Conservation (phyloP, 352 stramenopile genomes). For the Pythium phragmiticola region DNA sequence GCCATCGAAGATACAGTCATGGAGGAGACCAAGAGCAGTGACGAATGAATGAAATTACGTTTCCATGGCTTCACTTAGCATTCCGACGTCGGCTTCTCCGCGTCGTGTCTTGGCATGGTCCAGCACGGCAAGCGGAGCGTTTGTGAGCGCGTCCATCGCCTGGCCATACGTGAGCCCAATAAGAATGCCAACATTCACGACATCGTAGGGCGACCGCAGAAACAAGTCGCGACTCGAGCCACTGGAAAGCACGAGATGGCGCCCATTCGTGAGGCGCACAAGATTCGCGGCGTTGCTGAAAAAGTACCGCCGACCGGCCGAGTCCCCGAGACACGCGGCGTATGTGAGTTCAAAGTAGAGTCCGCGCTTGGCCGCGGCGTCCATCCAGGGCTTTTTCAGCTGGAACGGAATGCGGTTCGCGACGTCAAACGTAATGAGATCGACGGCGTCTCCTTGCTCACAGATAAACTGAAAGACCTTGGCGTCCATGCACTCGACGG, state of each 20-base stretch:
- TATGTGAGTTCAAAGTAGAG: constrained; percentile 86
- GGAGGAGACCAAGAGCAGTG: constrained; percentile 27
- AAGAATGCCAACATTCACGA: constrained; percentile 78
- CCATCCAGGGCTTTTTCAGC: constrained; percentile 73
- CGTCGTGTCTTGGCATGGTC: constrained; percentile 59
- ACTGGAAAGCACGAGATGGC: constrained; percentile 73
- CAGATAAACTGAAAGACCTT: constrained; percentile 87
- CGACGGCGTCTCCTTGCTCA: constrained; percentile 65
- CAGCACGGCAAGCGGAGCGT: constrained; percentile 52
- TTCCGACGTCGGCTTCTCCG: constrained; percentile 47
- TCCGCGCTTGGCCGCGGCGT: constrained; percentile 63
- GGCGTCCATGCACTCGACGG: constrained; percentile 51
- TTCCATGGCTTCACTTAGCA: constrained; percentile 47
- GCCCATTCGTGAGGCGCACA: constrained; percentile 65
- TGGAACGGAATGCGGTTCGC: constrained; percentile 77
- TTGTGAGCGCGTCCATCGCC: constrained; percentile 63
- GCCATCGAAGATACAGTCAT: constrained; percentile 24
- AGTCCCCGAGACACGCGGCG: constrained; percentile 71
- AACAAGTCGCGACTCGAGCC: constrained; percentile 71
- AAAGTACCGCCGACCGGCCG: constrained; percentile 76
- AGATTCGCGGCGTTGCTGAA: constrained; percentile 84
- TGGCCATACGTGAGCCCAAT: constrained; percentile 70
- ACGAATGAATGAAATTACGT: constrained; percentile 5
- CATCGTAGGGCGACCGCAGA: constrained; percentile 77
- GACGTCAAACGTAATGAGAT: constrained; percentile 83